These are phyloP conservation scores for Alternaria gansuensis DNA, from an alignment of 2,329 filamentous ascomycete species.

Conservation along the genomic window DNA sequence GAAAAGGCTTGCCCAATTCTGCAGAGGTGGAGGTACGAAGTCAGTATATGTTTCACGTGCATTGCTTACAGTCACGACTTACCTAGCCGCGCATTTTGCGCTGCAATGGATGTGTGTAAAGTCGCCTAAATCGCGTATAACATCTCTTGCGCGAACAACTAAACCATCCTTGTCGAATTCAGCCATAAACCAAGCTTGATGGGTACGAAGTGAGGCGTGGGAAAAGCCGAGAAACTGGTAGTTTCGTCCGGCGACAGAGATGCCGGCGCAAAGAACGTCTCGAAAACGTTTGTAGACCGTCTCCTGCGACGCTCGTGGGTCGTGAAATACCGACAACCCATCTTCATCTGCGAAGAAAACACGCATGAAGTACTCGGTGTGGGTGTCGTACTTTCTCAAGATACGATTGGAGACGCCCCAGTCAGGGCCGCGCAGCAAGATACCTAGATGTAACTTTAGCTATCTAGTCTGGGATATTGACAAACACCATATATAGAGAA, in stretches of 20 bases:
- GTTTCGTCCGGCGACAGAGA: conserved; percentile 54
- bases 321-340: conserved; percentile 69
- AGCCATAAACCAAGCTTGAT: conserved; percentile 49
- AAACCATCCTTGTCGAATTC: conserved; percentile 34
- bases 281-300: conserved; percentile 62
- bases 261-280: conserved; percentile 64
- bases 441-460: conserved; percentile 16
- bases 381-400: conserved; percentile 36
- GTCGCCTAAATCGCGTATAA: conserved; percentile 44
- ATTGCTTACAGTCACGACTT: no score
- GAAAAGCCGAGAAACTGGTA: conserved; percentile 49
- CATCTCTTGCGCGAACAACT: conserved; percentile 68
- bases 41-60: no score
- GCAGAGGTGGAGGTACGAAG: no score
- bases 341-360: conserved; percentile 80
- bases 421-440: conserved; percentile 58
- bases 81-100: conserved; percentile 66
- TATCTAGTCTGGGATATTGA: not conserved
- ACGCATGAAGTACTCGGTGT: conserved; percentile 55
- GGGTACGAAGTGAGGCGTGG: conserved; percentile 42
- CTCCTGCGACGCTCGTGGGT: conserved; percentile 51
- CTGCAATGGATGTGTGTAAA: conserved; percentile 62
- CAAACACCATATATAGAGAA: not conserved
- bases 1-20: conserved; percentile 75
- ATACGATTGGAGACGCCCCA: conserved; percentile 65